Evolutionary conservation across 768 basidiomycete genomes (phyloP).

Genomic region (Boletales sp.): DNA sequence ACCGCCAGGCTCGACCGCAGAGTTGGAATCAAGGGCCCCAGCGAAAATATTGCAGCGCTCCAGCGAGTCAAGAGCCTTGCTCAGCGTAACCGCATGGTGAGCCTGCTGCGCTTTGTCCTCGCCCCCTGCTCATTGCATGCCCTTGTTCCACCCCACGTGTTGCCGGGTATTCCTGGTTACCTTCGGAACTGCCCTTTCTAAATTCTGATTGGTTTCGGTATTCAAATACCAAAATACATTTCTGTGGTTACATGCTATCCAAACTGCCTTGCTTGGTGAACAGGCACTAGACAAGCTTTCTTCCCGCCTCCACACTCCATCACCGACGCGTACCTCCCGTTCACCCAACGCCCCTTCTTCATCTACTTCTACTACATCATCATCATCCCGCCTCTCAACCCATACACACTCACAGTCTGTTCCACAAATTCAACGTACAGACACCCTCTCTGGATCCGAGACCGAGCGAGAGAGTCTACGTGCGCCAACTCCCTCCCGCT

Average conservation of each 20-base stretch:
- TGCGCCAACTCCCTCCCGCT: constrained; percentile 30
- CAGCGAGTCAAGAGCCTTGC: constrained; percentile 68
- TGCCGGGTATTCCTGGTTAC: constrained; percentile 17
- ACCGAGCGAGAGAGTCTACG: constrained; percentile 67
- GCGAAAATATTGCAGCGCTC: constrained; percentile 56
- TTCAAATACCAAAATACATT: constrained; percentile 6
- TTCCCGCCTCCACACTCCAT: constrained; percentile 55
- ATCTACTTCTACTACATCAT: constrained; percentile 33
- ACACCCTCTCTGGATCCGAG: constrained; percentile 69
- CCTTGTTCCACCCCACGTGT: constrained; percentile 31
- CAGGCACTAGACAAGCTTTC: constrained; percentile 71
- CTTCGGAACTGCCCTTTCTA: constrained; percentile 6
- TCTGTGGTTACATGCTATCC: constrained; percentile 19
- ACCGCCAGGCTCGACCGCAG: constrained; percentile 51
- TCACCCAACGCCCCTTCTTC: constrained; percentile 33
- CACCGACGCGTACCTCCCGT: constrained; percentile 42
- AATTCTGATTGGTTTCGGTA: constrained; percentile 1
- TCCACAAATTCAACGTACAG: constrained; percentile 26
- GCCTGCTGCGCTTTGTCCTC: constrained; percentile 28
- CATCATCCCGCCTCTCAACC: constrained; percentile 35
- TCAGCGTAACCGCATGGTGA: constrained; percentile 70
- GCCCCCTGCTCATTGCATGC: constrained; percentile 22
- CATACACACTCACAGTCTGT: constrained; percentile 28
- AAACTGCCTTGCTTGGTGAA: constrained; percentile 3
- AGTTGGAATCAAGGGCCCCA: constrained; percentile 36